These are phyloP conservation scores for Calonectria pseudoreteaudii DNA, from an alignment of 2,329 filamentous ascomycete species.

Conservation along the genomic window DNA sequence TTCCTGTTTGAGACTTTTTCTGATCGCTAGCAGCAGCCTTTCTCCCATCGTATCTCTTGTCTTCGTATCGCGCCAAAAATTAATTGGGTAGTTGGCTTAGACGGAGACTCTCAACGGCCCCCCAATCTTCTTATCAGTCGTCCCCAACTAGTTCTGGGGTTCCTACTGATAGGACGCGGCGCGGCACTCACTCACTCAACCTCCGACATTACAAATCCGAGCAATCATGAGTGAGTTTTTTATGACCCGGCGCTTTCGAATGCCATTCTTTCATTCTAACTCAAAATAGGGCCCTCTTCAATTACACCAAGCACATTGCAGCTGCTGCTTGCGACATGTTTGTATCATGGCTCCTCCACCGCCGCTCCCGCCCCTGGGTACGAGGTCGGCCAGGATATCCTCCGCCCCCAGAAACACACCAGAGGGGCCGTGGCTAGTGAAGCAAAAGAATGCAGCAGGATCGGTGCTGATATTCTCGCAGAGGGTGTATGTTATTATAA, in stretches of 20 bases:
- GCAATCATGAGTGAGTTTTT: constrained; percentile 10
- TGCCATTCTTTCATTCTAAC: not conserved
- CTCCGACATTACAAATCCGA: constrained; percentile 1
- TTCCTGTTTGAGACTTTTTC: not conserved
- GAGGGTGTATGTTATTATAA: constrained; percentile 57
- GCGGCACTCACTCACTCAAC: not conserved
- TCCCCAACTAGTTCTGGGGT: not conserved
- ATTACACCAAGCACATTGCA: not conserved
- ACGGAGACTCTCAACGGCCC: too few species aligned
- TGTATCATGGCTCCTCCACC: constrained; percentile 21
- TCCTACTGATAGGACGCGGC: not conserved
- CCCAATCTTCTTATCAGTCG: not conserved
- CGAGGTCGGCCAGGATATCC: constrained; percentile 20
- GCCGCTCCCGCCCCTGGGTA: constrained; percentile 24
- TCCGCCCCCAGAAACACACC: constrained; percentile 29
- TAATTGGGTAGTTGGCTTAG: not conserved
- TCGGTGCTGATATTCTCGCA: constrained; percentile 73
- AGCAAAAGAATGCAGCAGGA: constrained; percentile 74
- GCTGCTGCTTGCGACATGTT: constrained; percentile 20
- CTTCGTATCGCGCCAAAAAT: not conserved
- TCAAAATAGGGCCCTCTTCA: not conserved
- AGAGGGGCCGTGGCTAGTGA: constrained; percentile 78
- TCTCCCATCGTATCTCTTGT: not conserved
- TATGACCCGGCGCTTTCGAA: not conserved
- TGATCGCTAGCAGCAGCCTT: not conserved